Conservation (phyloP, 495 filamentous ascomycete species). For the Annulohypoxylon stygium region DNA sequence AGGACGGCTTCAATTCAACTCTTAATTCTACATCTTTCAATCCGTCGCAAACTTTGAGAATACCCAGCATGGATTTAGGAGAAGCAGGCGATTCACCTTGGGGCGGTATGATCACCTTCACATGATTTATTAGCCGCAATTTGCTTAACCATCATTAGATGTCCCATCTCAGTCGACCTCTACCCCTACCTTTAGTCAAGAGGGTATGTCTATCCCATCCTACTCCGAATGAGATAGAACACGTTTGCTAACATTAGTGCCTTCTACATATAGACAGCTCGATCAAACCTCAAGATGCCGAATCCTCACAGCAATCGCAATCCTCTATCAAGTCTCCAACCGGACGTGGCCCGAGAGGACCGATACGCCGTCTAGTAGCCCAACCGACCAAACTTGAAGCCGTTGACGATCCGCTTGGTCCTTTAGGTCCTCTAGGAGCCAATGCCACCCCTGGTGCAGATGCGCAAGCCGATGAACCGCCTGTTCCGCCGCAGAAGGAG, state of each 20-base stretch:
- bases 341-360: conserved; percentile 49
- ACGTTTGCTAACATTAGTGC: conserved; percentile 52
- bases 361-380: conserved; percentile 76
- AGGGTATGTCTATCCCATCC: conserved; percentile 28
- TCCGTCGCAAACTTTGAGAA: conserved; percentile 25
- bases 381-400: conserved; percentile 88
- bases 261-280: conserved; percentile 18
- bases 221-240: conserved; percentile 44
- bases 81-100: conserved; percentile 75
- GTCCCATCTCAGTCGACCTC: conserved; percentile 68
- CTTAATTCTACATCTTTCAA: conserved; percentile 2
- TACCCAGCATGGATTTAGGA: conserved; percentile 69
- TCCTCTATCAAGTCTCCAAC: conserved; percentile 52
- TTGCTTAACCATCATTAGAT: conserved; percentile 59
- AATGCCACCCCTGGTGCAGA: conserved; percentile 55
- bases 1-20: conserved; percentile 18
- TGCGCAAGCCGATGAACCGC: conserved; percentile 73
- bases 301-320: conserved; percentile 48
- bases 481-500: conserved; percentile 91
- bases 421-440: conserved; percentile 83
- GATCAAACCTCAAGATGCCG: conserved; percentile 42
- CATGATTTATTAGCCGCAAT: conserved; percentile 26
- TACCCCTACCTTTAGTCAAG: conserved; percentile 48
- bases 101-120: conserved; percentile 69
- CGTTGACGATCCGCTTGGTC: conserved; percentile 85